Evolutionary conservation across 768 basidiomycete genomes (phyloP).

Genomic region (Rhizopogon roseolus): DNA sequence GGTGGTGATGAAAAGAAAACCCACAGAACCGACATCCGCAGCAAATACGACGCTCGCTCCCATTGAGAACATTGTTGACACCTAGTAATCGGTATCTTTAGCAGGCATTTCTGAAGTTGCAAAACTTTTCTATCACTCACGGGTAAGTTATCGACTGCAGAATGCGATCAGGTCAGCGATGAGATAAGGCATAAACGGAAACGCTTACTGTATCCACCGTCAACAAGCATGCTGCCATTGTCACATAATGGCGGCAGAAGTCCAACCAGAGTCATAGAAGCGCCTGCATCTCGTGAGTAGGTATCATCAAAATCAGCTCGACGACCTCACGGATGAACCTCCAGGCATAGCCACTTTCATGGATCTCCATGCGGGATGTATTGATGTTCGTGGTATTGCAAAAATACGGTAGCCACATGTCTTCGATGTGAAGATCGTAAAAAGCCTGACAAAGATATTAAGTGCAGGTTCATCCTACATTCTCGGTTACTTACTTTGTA

Average conservation of each 20-base stretch:
- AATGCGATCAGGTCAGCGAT: conserved; percentile 6
- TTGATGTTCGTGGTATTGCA: conserved; percentile 98
- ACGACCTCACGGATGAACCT: conserved; percentile 68
- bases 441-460: conserved; percentile 52
- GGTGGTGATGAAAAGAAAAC: conserved; percentile 17
- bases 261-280: conserved; percentile 96
- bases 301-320: not conserved
- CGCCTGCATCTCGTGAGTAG: conserved; percentile 44
- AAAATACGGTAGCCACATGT: conserved; percentile 99
- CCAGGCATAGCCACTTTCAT: conserved; percentile 99
- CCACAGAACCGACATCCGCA: conserved; percentile 85
- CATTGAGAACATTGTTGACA: conserved; percentile 87
- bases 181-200: conserved; percentile 3
- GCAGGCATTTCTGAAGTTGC: not conserved
- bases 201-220: conserved; percentile 77
- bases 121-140: conserved; percentile 34
- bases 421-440: conserved; percentile 91
- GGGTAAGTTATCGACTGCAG: conserved; percentile 81
- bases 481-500: conserved; percentile 60
- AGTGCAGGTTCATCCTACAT: conserved; percentile 1
- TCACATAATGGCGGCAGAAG: conserved; percentile 92
- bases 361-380: conserved; percentile 94
- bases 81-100: conserved; percentile 37
- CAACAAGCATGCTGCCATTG: conserved; percentile 88
- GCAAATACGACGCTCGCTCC: conserved; percentile 91